Evolutionary conservation across 2,329 filamentous ascomycete genomes (phyloP).

Genomic region (Claviceps purpurea): DNA sequence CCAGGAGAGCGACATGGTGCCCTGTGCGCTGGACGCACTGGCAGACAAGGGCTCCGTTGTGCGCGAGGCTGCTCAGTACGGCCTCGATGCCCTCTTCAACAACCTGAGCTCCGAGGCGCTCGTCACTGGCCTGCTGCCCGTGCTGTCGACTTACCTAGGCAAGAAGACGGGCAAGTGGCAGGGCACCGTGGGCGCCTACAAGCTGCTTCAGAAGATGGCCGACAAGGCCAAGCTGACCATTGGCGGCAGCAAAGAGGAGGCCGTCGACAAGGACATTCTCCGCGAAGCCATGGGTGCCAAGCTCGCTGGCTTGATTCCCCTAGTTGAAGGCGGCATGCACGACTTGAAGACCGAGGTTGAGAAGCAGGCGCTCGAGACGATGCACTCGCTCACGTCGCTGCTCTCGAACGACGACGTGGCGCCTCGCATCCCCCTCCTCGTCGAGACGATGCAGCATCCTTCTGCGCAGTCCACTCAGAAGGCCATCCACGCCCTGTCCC

Average conservation of each 20-base stretch:
- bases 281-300: slow-evolving; percentile 82
- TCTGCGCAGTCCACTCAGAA: slow-evolving; percentile 81
- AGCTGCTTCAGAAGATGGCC: slow-evolving; percentile 82
- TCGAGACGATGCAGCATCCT: slow-evolving; percentile 92
- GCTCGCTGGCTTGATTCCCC: slow-evolving; percentile 74
- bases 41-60: slow-evolving; percentile 84
- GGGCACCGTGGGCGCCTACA: slow-evolving; percentile 75
- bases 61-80: slow-evolving; percentile 85
- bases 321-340: slow-evolving; percentile 90
- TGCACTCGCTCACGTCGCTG: slow-evolving; percentile 79
- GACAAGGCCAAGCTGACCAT: slow-evolving; percentile 82
- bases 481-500: slow-evolving; percentile 89
- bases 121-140: slow-evolving; percentile 68
- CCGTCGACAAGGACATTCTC: slow-evolving; percentile 76
- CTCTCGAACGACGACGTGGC: slow-evolving; percentile 95
- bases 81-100: slow-evolving; percentile 76
- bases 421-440: slow-evolving; percentile 77
- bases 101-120: slow-evolving; percentile 71
- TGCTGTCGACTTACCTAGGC: slow-evolving; percentile 59
- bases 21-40: slow-evolving; percentile 66
- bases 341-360: slow-evolving; percentile 81
- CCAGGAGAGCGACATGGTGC: slow-evolving; percentile 63
- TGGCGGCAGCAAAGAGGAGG: slow-evolving; percentile 67
- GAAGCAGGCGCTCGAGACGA: slow-evolving; percentile 84
- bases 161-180: slow-evolving; percentile 95